Base-by-base conservation (phyloP, 768 basidiomycete genomes). In the Pulveroboletus sp. region DNA sequence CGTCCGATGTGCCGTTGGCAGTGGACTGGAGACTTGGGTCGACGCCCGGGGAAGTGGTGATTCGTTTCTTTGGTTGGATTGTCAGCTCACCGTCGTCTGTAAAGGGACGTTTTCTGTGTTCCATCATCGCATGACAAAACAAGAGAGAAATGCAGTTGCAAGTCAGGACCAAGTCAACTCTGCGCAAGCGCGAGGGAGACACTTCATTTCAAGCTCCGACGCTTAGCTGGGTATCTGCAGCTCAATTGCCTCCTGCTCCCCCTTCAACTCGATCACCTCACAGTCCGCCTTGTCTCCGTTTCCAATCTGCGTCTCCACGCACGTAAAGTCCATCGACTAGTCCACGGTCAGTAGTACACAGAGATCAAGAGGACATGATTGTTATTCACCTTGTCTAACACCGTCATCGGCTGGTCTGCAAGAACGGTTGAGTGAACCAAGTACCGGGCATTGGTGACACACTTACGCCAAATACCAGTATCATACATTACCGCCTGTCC, bases 231-330 rank as follows among this genome's bases (percentile, higher is more conserved):
- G 28, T 31, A 35, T 35, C 26, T 28, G 10, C 30, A 58, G 8
- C 46, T 53, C 46, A 1, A 41, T 14, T 24, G 5, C 5, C 32
- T 21, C 43, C 13, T 47, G 0, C 13, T n/a, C n/a, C 36, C 28
- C 46, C 3, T 26, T 50, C 61, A 78, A 61, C 21, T 85, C 76
- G 15, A 92, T 60, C 48, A 97, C 79, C 69, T 99, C 93, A 65
- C 95, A 98, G 68, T 99, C 96, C 18, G 80, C 73, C 50, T 62
- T 62, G 43, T 81, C 78, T 1, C 87, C 87, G 50, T 89, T 78
- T 6, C 92, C 93, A 46, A 95, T 83, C 67, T 98, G 94, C 21
- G 93, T 90, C 69, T 97, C 95, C 8, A 98, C 81, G 61, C 95
- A 98, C 8, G 89, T 76, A 56, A 93, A 79, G 59, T 92, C 89